These are phyloP conservation scores for Neotropicomus parvogracilis DNA, from an alignment of 1,284 basidiomycete species.

Conservation along the genomic window DNA sequence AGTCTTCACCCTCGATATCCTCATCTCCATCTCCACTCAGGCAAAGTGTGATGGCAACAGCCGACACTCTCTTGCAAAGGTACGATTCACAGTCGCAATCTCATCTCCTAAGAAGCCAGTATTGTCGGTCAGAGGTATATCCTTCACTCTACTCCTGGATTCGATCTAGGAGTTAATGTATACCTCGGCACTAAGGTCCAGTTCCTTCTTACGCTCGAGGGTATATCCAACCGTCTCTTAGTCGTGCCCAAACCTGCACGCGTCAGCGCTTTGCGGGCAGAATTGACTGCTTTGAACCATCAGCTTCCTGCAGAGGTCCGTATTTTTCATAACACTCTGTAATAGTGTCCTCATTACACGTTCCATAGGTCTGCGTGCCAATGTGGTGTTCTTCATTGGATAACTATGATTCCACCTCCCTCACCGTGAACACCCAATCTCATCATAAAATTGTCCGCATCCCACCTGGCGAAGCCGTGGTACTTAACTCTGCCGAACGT, in stretches of 20 bases:
- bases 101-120: conserved; percentile 81
- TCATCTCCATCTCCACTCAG: conserved; percentile 44
- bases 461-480: conserved; percentile 96
- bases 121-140: conserved; percentile 85
- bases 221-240: conserved; percentile 88
- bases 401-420: conserved; percentile 36
- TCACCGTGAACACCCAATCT: conserved; percentile 45
- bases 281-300: conserved; percentile 94
- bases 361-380: conserved; percentile 85
- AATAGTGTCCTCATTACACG: conserved; percentile 6
- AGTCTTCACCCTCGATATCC: conserved; percentile 65
- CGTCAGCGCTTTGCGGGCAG: conserved; percentile 91
- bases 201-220: conserved; percentile 87
- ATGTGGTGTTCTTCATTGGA: conserved; percentile 89
- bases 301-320: conserved; percentile 89
- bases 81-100: conserved; percentile 69
- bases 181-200: conserved; percentile 50
- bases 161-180: conserved; percentile 1
- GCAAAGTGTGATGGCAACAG: conserved; percentile 42
- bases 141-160: background rate
- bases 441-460: conserved; percentile 97
- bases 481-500: conserved; percentile 95
- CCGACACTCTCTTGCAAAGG: conserved; percentile 55
- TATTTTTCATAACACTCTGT: conserved; percentile 11
- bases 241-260: conserved; percentile 93